Evolutionary conservation across 2,329 filamentous ascomycete species (phyloP).

Genomic region (Hypoxylon sp.): DNA sequence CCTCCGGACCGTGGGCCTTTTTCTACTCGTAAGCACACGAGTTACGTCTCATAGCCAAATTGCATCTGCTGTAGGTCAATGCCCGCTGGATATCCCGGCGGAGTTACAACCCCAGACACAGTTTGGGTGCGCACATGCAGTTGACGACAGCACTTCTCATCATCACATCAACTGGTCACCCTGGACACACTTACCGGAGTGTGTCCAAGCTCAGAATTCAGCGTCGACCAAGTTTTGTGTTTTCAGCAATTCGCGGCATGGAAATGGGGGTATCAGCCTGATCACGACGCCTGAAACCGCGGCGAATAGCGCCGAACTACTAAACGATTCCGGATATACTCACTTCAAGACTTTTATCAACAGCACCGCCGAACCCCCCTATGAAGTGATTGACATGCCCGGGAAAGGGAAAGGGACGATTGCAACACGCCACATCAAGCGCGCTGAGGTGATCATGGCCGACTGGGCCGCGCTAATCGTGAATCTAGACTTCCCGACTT

Average conservation of each 20-base stretch:
- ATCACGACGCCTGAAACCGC: constrained; percentile 49
- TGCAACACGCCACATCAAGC: constrained; percentile 46
- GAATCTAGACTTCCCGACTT: constrained; percentile 44
- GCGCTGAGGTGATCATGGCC: constrained; percentile 49
- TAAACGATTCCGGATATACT: constrained; percentile 42
- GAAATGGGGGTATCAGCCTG: constrained; percentile 47
- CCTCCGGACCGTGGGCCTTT: constrained; percentile 4
- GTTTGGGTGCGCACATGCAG: constrained; percentile 33
- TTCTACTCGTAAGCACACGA: neutral
- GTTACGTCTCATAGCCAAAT: constrained; percentile 8
- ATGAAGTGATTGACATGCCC: constrained; percentile 43
- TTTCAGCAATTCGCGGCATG: constrained; percentile 40
- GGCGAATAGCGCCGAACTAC: constrained; percentile 41
- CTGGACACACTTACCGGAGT: constrained; percentile 40
- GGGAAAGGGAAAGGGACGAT: constrained; percentile 49
- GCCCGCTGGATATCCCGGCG: constrained; percentile 31
- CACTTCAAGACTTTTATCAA: constrained; percentile 14
- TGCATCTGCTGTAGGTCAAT: constrained; percentile 25
- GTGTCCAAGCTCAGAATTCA: constrained; percentile 26
- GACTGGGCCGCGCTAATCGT: constrained; percentile 48
- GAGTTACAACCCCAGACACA: constrained; percentile 26
- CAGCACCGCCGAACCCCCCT: constrained; percentile 29
- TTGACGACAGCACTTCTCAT: constrained; percentile 33
- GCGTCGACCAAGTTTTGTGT: constrained; percentile 38
- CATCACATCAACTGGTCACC: constrained; percentile 40